Base-by-base conservation (phyloP, 2,329 filamentous ascomycete species). In the Purpureocillium takamizusanense region DNA sequence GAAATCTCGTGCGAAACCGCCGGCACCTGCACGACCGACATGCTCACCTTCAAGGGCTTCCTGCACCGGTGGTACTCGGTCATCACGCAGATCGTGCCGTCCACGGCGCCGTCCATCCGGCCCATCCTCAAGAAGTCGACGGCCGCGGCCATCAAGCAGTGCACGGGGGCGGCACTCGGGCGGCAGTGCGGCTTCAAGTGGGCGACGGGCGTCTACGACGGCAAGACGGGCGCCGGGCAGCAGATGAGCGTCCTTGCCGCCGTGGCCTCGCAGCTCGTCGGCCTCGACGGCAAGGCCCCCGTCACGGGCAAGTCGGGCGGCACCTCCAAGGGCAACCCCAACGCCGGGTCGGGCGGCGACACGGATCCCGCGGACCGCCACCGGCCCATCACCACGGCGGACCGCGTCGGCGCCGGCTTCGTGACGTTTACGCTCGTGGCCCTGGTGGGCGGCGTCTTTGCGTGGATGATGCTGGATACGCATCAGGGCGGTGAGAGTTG, bases 1-100 rank as follows among this genome's bases (percentile, higher is more conserved):
- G 80, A 83, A 51, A 57, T 69, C 16, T 65, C 73, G 7, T 84
- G 81, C 55, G 77, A 82, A 46, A 47, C 83, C 45, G 74, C 80
- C 57, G 63, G 69, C 45, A 69, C 70, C 4, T 84, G 81, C 60
- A 74, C 74, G 46, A 69, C 68, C 31, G 81, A 84, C 46, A 76
- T 82, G 58, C 63, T 70, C 43, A 70, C 72, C 7, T 81, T 79
- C 66, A 80, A 81, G 50, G 76, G 74, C 11, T 70, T 76, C 34
- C 57, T 81, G 15, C 62, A 70, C 23, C 66, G 70, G 17, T 77
- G 72, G 69, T 66, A 79, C 47, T 67, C 69, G 9, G 60, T 66
- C 29, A 65, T 68, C 3, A 65, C 68, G 3, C 61, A 74, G 41
- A 47, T 80, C 25, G 73, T 74, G 2, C 76, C 77, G 1, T 70